Evolutionary conservation across 1,284 basidiomycete genomes (phyloP).

Genomic region (Fomitopsis schrenkii): DNA sequence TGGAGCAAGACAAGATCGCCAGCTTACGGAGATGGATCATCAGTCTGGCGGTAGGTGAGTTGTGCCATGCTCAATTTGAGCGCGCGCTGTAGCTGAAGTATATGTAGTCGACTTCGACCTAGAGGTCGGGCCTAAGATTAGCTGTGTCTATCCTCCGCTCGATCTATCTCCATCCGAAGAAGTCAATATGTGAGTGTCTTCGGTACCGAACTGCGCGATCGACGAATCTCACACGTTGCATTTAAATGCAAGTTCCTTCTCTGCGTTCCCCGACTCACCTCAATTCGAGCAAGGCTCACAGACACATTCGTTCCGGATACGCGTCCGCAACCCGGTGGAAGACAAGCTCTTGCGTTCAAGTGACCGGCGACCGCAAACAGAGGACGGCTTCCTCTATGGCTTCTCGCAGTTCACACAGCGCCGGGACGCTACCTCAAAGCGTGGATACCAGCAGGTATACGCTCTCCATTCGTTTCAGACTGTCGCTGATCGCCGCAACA

Average conservation of each 20-base stretch:
- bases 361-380: slow-evolving; percentile 33
- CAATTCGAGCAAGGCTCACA: slow-evolving; percentile 76
- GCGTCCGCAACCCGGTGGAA: slow-evolving; percentile 33
- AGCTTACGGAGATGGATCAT: slow-evolving; percentile 76
- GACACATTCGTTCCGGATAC: slow-evolving; percentile 71
- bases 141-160: slow-evolving; percentile 64
- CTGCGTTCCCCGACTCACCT: slow-evolving; percentile 88
- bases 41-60: slow-evolving; percentile 67
- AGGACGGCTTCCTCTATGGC: slow-evolving; percentile 78
- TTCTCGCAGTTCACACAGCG: slow-evolving; percentile 81
- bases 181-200: slow-evolving; percentile 76
- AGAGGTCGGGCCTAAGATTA: slow-evolving; percentile 82
- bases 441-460: slow-evolving; percentile 83
- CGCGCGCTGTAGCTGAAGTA: slow-evolving; percentile 12
- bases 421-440: slow-evolving; percentile 63
- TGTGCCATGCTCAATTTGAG: neutral
- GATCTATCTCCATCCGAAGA: slow-evolving; percentile 61
- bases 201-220: neutral
- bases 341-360: slow-evolving; percentile 20
- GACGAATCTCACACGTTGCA: neutral
- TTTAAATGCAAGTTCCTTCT: slow-evolving; percentile 69
- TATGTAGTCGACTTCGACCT: slow-evolving; percentile 82
- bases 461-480: slow-evolving; percentile 12
- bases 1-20: slow-evolving; percentile 45
- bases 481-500: slow-evolving; percentile 25